Evolutionary conservation across 805 yeast genomes (phyloP).

Genomic region (Candida stauntonica): DNA sequence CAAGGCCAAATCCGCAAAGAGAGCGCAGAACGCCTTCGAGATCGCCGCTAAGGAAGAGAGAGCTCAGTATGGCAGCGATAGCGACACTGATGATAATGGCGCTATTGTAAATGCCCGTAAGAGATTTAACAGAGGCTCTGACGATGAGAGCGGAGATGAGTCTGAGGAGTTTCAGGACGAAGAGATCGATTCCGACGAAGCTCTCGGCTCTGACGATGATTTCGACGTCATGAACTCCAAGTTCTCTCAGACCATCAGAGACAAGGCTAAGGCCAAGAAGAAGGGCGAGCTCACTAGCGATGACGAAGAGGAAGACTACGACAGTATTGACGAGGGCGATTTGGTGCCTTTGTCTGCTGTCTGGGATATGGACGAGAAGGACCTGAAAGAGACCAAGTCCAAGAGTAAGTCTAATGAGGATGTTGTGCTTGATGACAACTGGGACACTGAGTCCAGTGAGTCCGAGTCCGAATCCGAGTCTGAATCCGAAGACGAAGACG

Average conservation of each 20-base stretch:
- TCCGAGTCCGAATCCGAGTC: conserved; percentile 27
- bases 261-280: conserved; percentile 38
- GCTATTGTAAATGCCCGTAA: conserved; percentile 36
- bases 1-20: conserved; percentile 28
- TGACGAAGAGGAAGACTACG: conserved; percentile 55
- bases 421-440: conserved; percentile 15
- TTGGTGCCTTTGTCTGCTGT: conserved; percentile 78
- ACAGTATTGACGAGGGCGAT: conserved; percentile 72
- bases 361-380: conserved; percentile 77
- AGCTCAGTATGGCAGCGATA: conserved; percentile 19
- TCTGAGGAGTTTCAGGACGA: conserved; percentile 49
- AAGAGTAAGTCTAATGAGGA: conserved; percentile 22
- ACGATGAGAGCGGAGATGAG: conserved; percentile 20
- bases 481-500: conserved; percentile 23
- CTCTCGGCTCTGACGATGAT: conserved; percentile 77
- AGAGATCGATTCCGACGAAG: conserved; percentile 83
- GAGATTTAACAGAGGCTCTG: conserved; percentile 20
- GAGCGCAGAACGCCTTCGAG: conserved; percentile 49
- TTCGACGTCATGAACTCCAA: conserved; percentile 59
- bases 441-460: conserved; percentile 23
- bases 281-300: conserved; percentile 12
- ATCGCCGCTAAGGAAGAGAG: conserved; percentile 32
- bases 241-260: conserved; percentile 66
- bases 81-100: conserved; percentile 31
- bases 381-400: conserved; percentile 29